Conservation (phyloP, 768 basidiomycete species). For the Phlebiopsis flavidoalba region DNA sequence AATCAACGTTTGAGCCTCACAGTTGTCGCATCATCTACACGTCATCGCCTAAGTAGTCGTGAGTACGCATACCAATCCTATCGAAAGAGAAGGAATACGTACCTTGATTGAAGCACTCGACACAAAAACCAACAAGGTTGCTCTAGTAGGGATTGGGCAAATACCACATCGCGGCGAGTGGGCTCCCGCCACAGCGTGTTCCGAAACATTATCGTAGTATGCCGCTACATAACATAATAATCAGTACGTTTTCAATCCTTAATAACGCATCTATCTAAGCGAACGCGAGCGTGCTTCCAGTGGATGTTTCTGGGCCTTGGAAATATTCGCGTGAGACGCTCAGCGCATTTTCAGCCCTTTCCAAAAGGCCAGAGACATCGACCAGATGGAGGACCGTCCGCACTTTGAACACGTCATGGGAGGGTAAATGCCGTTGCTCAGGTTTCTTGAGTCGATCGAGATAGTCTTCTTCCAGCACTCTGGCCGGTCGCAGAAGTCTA, state of each 20-base stretch:
- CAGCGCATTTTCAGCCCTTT: slow-evolving; percentile 19
- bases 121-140: slow-evolving; percentile 29
- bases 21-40: slow-evolving; percentile 14
- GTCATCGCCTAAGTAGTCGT: background rate
- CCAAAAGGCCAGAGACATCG: slow-evolving; percentile 16
- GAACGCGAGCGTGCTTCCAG: slow-evolving; percentile 1
- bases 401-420: slow-evolving; percentile 26
- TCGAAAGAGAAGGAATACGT: background rate
- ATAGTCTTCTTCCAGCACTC: slow-evolving; percentile 18
- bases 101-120: slow-evolving; percentile 19
- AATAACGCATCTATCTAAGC: too few species aligned
- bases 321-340: slow-evolving; percentile 6
- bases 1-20: slow-evolving; percentile 10
- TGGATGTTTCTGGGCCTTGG: slow-evolving; percentile 8
- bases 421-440: slow-evolving; percentile 21
- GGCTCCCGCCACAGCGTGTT: background rate
- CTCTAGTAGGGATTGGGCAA: slow-evolving; percentile 15
- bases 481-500: slow-evolving; percentile 26
- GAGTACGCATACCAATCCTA: background rate
- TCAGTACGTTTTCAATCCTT: too few species aligned
- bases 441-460: slow-evolving; percentile 7
- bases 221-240: too few species aligned
- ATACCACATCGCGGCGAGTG: slow-evolving; percentile 14
- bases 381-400: slow-evolving; percentile 16
- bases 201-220: slow-evolving; percentile 3